Evolutionary conservation across 2,329 filamentous ascomycete species (phyloP).

Genomic region (Myotisia sp.): DNA sequence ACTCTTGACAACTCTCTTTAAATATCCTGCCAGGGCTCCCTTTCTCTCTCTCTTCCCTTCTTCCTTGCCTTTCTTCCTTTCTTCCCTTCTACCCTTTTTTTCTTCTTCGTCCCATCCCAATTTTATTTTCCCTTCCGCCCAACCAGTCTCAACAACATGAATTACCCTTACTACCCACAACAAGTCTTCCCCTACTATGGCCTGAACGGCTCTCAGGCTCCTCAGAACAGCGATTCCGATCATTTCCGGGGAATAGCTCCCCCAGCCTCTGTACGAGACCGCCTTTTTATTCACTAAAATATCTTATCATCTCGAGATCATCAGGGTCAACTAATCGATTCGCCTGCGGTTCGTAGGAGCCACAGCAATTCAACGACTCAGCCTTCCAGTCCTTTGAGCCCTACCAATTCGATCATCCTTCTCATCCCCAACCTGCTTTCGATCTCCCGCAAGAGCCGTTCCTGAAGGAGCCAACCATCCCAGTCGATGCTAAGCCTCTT

Average conservation of each 20-base stretch:
- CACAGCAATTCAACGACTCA: conserved; percentile 1
- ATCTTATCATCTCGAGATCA: not conserved
- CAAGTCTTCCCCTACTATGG: conserved; percentile 3
- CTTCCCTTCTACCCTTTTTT: not conserved
- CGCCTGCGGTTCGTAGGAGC: too few species aligned
- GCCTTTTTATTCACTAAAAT: not conserved
- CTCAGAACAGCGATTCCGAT: not conserved
- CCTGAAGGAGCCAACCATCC: not conserved
- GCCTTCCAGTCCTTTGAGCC: conserved; percentile 1
- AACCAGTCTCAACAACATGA: not conserved
- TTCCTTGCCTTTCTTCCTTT: not conserved
- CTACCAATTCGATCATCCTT: conserved; percentile 2
- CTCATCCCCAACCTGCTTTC: not conserved
- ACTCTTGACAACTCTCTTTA: too few species aligned
- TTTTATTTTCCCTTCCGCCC: not conserved
- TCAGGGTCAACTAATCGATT: conserved; percentile 1
- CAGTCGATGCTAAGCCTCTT: not conserved
- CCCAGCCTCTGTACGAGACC: conserved; percentile 2
- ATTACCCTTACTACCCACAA: conserved; percentile 2
- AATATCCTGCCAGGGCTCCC: too few species aligned
- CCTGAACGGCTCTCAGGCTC: not conserved
- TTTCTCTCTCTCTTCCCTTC: too few species aligned
- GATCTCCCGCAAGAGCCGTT: not conserved
- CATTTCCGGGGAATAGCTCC: not conserved
- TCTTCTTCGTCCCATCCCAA: not conserved